Base-by-base conservation (phyloP, 441 rosid species). In the Capsella rubella region DNA sequence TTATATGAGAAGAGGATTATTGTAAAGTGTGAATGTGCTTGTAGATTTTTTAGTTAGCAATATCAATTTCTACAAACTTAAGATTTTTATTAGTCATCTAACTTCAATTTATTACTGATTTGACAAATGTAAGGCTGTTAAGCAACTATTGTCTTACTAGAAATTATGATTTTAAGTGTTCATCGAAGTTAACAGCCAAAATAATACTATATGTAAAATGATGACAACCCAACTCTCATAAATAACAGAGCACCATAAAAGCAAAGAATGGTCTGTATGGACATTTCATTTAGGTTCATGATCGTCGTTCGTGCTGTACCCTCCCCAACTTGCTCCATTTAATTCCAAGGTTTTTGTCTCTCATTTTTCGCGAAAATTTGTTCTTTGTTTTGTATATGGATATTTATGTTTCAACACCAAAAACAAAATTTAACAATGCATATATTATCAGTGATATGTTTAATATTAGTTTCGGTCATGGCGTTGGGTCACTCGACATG, bases 301-400 rank as follows among this genome's bases (percentile, higher is more conserved):
- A 75, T 75, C 79, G 79, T 75, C 59, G 74, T 58, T 75, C 74
- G 79, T 61, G 79, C 57, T 75, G 74, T 61, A 18, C 79, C 79
- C 79, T 75, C 74, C 79, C 35, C n/a, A 75, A 75, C 74, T 69
- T 54, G 50, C 70, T 69, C 74, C 74, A 75, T 75, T 75, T 53
- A 75, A 53, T 69, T 69, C 64, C 27, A 32, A 8, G 12, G 32
- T 28, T 52, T 18, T 75, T 59, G 45, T 49, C 52, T 46, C 3
- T 16, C 13, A 21, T 4, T 39, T 32, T 57, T 58, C n/a, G 10
- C 10, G 32, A 18, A 15, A 29, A 9, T 13, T 6, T n/a, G 5
- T 35, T 8, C 6, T 9, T 34, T 16, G 42, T 15, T 5, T 12
- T 55, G 13, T 6, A 42, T 55, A 68, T 29, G 29, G 14, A 32